Base-by-base conservation (phyloP, 129 eudicot species). In the Pseudognaphalium luteoalbum region DNA sequence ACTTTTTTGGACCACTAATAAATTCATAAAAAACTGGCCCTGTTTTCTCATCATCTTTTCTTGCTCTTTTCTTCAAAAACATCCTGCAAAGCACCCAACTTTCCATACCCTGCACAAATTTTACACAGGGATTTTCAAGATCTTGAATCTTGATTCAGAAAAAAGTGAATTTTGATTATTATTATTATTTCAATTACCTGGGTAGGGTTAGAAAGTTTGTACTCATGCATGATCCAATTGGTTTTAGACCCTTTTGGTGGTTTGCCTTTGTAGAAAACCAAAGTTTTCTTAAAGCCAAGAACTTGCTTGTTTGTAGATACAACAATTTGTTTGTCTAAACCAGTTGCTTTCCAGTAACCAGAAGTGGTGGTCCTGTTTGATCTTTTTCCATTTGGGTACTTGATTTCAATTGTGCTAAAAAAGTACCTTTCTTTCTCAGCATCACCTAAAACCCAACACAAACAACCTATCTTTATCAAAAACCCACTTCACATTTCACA, bases 321-420 rank as follows among this genome's bases (percentile, higher is more conserved):
- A 17, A 86, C 68, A 41, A 91, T 84, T 42, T 85, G 77, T 82
- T 88, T 93, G 86, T 90, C 97, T 5, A 81, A 66, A 2, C 97
- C 97, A 4, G 97, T 91, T 3, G 98, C 91, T 68, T 88, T 93
- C 98, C 98, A 93, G 85, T 88, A 87, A 15, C 97, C 98, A 1
- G 98, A 93, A 34, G 71, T 81, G n/a, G 98, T 86, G 16, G 96
- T 92, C 61, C 98, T 73, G 83, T 93, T 93, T 39, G 96, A 82
- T 71, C 98, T 77, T 79, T 85, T 93, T 39, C 98, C 96, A 78
- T 87, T 90, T 4, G 93, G 98, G 85, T 93, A 88, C 72, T 90
- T 93, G 56, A 84, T 84, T 70, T 88, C 98, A 63, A 77, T 80
- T 0, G 91, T 87, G 86, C 89, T 85, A 80, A 90, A 93, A 33